These are phyloP conservation scores for Trichomonas gallinae DNA, from an alignment of 208 protist genomes.

Conservation along the genomic window DNA sequence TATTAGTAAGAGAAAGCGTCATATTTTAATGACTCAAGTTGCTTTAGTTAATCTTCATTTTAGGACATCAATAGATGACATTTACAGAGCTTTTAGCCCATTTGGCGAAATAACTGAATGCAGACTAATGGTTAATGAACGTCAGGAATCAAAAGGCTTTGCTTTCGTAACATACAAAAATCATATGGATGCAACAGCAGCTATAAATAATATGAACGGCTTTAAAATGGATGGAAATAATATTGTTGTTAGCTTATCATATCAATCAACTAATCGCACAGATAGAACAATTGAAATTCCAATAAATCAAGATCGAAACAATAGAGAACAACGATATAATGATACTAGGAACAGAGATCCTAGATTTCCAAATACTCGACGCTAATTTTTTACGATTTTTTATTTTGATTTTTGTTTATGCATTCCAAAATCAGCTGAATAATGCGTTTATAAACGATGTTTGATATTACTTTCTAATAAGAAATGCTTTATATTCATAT, in stretches of 20 bases:
- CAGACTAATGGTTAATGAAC: neutral
- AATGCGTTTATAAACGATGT: too few species aligned
- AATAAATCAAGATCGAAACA: too few species aligned
- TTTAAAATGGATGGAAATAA: neutral
- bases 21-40: neutral
- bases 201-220: neutral
- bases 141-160: neutral
- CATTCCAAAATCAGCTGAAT: too few species aligned
- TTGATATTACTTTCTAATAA: too few species aligned
- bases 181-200: neutral
- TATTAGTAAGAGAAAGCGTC: too few species aligned
- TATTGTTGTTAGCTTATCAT: neutral
- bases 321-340: too few species aligned
- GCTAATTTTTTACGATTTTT: too few species aligned
- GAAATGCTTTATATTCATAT: too few species aligned
- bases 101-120: neutral
- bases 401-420: too few species aligned
- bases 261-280: neutral
- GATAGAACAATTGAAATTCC: too few species aligned
- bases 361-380: too few species aligned
- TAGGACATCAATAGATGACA: neutral
- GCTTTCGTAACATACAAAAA: neutral
- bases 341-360: too few species aligned
- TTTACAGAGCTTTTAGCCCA: neutral
- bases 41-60: neutral